Base-by-base conservation (phyloP, 1,284 basidiomycete species). In the Apiotrichum gamsii region DNA sequence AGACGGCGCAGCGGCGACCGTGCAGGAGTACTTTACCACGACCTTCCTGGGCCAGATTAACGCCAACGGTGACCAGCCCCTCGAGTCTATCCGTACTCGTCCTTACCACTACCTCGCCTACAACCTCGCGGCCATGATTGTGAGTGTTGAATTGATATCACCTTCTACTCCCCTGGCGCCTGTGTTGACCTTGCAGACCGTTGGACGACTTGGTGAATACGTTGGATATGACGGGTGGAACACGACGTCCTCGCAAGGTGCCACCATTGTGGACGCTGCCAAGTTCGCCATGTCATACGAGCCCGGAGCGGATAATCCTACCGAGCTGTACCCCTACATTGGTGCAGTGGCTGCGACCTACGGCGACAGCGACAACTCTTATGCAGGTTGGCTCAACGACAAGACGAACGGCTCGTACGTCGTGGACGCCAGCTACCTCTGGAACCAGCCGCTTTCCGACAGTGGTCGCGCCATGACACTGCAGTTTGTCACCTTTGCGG, bases 91-190 rank as follows among this genome's bases (percentile, higher is more conserved):
- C 18, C 59, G 66, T 41, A 67, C 69, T 0, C 50, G 67, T 16
- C 64, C 67, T 0, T 67, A 58, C 53, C 67, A 70, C 48, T 70
- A 70, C 49, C 53, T 61, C 21, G 49, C 62, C 11, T 70, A 67
- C 60, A 69, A 67, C 47, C 52, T 68, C 11, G 62, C 61, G 10
- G 64, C 48, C 9, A 43, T 64, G 30, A 31, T 65, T 21, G 25
- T 28, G 25, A 28, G 25, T 28, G 25, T 28, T 11, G 30, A 24
- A 15, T 18, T 21, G 31, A 20, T 21, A 24, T 21, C 32, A 30
- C 4, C 4, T 24, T 43, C 20, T 31, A 34, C n/a, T n/a, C n/a
- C n/a, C n/a, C n/a, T n/a, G 6, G 25, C 25, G 8, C 25, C 25
- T 28, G 8, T 28, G 8, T 28, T 28, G 25, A 28, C 25, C 8